Conservation (phyloP, 805 yeast genomes). For the Hanseniaspora valbyensis region DNA sequence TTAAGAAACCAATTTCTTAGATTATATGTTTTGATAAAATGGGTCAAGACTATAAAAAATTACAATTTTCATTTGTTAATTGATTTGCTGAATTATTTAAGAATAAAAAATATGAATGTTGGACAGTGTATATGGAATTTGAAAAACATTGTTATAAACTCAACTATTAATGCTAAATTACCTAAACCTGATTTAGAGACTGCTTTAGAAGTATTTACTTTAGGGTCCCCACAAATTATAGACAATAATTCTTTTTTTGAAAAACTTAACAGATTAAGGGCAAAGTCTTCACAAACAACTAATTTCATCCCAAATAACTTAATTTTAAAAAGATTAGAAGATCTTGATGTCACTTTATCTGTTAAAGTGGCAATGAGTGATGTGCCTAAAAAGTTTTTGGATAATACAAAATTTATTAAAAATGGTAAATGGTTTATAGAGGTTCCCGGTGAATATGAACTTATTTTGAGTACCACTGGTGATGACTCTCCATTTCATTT, state of each 20-base stretch:
- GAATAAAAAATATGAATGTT: conserved; percentile 64
- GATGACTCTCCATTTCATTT: conserved; percentile 61
- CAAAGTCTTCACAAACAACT: conserved; percentile 2
- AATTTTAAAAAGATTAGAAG: conserved; percentile 49
- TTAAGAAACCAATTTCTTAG: conserved; percentile 77
- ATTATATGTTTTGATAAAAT: conserved; percentile 73
- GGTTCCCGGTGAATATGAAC: conserved; percentile 54
- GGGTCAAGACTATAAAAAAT: conserved; percentile 59
- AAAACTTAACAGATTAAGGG: conserved; percentile 8
- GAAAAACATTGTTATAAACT: conserved; percentile 41
- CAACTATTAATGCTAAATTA: conserved; percentile 75
- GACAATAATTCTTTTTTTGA: conserved; percentile 44
- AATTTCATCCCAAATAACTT: conserved; percentile 39
- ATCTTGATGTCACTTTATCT: conserved; percentile 61
- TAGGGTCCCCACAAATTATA: conserved; percentile 67
- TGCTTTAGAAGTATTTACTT: conserved; percentile 69
- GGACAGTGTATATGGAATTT: conserved; percentile 54
- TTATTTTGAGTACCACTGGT: conserved; percentile 67
- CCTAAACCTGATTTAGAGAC: conserved; percentile 87
- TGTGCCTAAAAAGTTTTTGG: conserved; percentile 52
- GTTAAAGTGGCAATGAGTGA: conserved; percentile 62
- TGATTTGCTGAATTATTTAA: conserved; percentile 78
- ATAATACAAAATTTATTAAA: conserved; percentile 42
- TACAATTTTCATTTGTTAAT: conserved; percentile 63
- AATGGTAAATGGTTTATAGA: conserved; percentile 68